Conservation (phyloP, 108 stramenopile genomes). For the Poteriospumella lacustris region DNA sequence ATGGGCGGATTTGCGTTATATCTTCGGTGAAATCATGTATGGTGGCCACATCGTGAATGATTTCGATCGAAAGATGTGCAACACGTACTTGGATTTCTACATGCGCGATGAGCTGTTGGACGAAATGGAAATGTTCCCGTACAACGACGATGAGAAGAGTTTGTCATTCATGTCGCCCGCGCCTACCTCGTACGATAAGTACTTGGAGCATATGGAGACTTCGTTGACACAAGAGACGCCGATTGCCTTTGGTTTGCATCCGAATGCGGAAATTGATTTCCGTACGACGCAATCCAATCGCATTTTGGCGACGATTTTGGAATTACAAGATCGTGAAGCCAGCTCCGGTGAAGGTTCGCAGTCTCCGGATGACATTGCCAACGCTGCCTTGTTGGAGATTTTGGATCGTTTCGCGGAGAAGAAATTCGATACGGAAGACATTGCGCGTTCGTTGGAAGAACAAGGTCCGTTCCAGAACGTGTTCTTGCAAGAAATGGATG, state of each 20-base stretch:
- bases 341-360: conserved; percentile 42
- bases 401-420: conserved; percentile 75
- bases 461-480: conserved; percentile 83
- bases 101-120: conserved; percentile 85
- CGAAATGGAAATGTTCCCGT: conserved; percentile 82
- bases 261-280: conserved; percentile 87
- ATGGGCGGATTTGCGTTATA: conserved; percentile 74
- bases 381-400: conserved; percentile 54
- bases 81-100: conserved; percentile 77
- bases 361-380: conserved; percentile 61
- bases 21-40: conserved; percentile 89
- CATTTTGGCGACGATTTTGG: conserved; percentile 59
- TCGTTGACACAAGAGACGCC: conserved; percentile 71
- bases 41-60: conserved; percentile 91
- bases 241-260: conserved; percentile 83
- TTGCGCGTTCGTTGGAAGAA: conserved; percentile 63
- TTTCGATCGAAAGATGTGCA: conserved; percentile 78
- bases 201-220: conserved; percentile 76
- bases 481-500: conserved; percentile 81
- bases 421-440: conserved; percentile 71
- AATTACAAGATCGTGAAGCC: conserved; percentile 56
- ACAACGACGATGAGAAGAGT: conserved; percentile 75
- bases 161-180: conserved; percentile 68
- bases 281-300: conserved; percentile 71
- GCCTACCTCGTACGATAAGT: conserved; percentile 78